A percentile compares a stretch with the other conserved stretches of the same genome.
Conservation (phyloP, 495 filamentous ascomycete species). For the Chaetomium cochliodes region DNA sequence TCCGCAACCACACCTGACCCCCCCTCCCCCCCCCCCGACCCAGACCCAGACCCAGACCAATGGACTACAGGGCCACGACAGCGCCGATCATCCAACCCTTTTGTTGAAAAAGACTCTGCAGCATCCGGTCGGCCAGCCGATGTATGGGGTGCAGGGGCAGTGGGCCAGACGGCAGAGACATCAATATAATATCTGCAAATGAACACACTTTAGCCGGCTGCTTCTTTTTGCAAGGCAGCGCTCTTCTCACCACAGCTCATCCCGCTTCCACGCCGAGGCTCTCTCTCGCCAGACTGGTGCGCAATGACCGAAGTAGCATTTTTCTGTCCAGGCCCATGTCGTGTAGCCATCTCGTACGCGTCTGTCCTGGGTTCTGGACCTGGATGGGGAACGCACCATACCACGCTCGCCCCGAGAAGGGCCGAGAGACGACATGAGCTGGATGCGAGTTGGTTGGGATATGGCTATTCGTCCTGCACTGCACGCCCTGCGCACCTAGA, state of each 20-base stretch:
- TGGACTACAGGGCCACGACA: background rate
- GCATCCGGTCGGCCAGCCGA: constrained; percentile 1
- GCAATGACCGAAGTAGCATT: background rate
- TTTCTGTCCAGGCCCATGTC: background rate
- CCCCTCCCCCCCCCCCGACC: no score
- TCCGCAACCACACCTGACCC: background rate
- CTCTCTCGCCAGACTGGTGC: background rate
- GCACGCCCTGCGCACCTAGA: background rate
- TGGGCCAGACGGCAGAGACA: constrained; percentile 14
- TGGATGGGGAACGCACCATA: background rate
- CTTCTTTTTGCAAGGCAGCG: background rate
- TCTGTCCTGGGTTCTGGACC: constrained; percentile 7
- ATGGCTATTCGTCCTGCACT: background rate
- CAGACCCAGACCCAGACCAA: background rate
- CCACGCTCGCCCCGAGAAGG: background rate
- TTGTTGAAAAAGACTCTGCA: background rate
- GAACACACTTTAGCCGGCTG: constrained; percentile 16
- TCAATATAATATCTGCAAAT: constrained; percentile 19
- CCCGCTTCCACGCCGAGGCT: background rate
- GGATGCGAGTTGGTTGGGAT: background rate
- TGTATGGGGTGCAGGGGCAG: background rate
- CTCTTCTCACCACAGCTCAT: background rate
- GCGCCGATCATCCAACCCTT: constrained; percentile 6
- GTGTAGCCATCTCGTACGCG: background rate
- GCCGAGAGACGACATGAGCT: background rate